Evolutionary conservation across 805 yeast species (phyloP).

Genomic region (Millerozyma acaciae): DNA sequence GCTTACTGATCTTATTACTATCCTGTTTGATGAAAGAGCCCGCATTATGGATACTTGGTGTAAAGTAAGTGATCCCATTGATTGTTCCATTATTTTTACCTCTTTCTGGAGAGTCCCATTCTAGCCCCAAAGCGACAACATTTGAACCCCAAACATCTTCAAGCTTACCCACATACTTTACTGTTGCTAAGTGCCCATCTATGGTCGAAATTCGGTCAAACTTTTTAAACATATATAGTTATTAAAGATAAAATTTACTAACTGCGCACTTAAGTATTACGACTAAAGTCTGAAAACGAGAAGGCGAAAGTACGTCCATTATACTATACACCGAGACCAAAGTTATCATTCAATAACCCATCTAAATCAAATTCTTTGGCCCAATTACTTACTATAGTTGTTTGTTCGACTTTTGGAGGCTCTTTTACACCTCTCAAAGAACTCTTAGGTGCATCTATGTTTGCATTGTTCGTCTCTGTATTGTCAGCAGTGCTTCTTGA

Average conservation of each 20-base stretch:
- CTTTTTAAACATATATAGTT: constrained; percentile 3
- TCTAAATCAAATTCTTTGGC: constrained; percentile 92
- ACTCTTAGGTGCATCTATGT: constrained; percentile 33
- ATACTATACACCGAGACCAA: constrained; percentile 26
- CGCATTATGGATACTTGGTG: constrained; percentile 28
- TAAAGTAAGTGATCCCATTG: constrained; percentile 55
- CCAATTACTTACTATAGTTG: constrained; percentile 86
- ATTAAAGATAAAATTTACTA: not conserved
- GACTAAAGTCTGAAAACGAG: not conserved
- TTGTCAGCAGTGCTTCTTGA: constrained; percentile 33
- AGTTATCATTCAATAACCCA: constrained; percentile 57
- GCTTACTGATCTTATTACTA: constrained; percentile 27
- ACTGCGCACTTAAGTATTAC: not conserved
- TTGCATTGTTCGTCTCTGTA: constrained; percentile 12
- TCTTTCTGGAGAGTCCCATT: constrained; percentile 71
- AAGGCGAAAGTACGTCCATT: not conserved
- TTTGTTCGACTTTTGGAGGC: constrained; percentile 55
- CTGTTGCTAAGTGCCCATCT: constrained; percentile 55
- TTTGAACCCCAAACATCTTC: constrained; percentile 51
- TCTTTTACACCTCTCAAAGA: constrained; percentile 40
- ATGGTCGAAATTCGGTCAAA: constrained; percentile 23
- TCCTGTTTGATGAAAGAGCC: constrained; percentile 63
- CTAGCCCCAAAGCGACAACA: constrained; percentile 64
- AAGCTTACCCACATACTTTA: constrained; percentile 56
- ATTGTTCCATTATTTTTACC: constrained; percentile 73